A percentile compares a stretch with the other conserved stretches of the same genome.
phyloP scores from a whole-genome alignment of 2,329 filamentous ascomycete species.

The Dactylonectria macrodidyma region DNA sequence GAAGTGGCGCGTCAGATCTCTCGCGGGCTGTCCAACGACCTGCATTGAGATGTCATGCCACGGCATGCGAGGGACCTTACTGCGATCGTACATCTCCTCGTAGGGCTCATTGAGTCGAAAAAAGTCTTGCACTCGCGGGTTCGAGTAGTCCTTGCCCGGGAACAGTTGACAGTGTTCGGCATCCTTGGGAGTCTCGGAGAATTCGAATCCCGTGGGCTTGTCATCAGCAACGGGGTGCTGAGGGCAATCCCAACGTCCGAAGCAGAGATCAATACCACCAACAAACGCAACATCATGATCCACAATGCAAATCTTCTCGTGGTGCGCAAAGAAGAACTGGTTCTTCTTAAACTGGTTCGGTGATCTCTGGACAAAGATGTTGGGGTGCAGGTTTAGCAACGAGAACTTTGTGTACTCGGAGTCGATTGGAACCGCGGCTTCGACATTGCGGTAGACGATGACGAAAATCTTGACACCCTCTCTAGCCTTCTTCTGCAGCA shows the following conservation, averaged over 20 bases:
- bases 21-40: slow-evolving; percentile 93
- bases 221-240: slow-evolving; percentile 93
- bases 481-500: slow-evolving; percentile 92
- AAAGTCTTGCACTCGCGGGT: slow-evolving; percentile 95
- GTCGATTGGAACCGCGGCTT: slow-evolving; percentile 96
- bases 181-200: slow-evolving; percentile 81
- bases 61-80: slow-evolving; percentile 91
- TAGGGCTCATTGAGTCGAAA: slow-evolving; percentile 94
- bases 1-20: slow-evolving; percentile 95
- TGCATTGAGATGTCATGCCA: slow-evolving; percentile 99
- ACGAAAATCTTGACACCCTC: slow-evolving; percentile 98
- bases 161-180: slow-evolving; percentile 96
- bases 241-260: slow-evolving; percentile 97
- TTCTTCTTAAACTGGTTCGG: slow-evolving; percentile 99
- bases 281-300: slow-evolving; percentile 97
- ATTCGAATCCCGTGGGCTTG: slow-evolving; percentile 94
- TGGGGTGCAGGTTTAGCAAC: slow-evolving; percentile 93
- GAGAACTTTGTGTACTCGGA: slow-evolving; percentile 99
- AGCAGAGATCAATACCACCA: slow-evolving; percentile 95
- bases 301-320: slow-evolving; percentile 97
- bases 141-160: slow-evolving; percentile 98
- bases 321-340: slow-evolving; percentile 99
- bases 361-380: slow-evolving; percentile 95
- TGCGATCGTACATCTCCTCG: slow-evolving; percentile 98
- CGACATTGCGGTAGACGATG: slow-evolving; percentile 98